Evolutionary conservation across 2,329 filamentous ascomycete genomes (phyloP).

Genomic region (Mycocentrospora acerina): DNA sequence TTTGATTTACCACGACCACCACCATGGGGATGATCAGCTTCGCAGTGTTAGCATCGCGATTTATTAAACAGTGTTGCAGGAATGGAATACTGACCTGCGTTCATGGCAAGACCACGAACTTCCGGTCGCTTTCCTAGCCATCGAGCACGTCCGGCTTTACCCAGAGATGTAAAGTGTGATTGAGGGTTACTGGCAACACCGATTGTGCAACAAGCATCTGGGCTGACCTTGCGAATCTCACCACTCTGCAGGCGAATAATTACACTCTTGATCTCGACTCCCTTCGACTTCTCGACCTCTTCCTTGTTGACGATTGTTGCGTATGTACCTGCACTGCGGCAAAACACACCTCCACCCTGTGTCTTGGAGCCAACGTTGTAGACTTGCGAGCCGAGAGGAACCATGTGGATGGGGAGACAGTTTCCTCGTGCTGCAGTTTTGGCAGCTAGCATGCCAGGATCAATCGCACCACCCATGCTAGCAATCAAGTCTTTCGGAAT

Average conservation of each 20-base stretch:
- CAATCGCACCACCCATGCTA: conserved; percentile 88
- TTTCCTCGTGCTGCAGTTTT: conserved; percentile 94
- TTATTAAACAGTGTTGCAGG: conserved; percentile 1
- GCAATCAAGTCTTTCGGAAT: conserved; percentile 84
- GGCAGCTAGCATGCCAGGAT: conserved; percentile 93
- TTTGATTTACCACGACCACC: conserved; percentile 99
- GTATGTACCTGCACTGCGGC: conserved; percentile 90
- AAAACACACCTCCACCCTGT: conserved; percentile 80
- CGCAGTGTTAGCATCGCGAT: conserved; percentile 14
- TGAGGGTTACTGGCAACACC: conserved; percentile 92
- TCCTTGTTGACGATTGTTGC: conserved; percentile 88
- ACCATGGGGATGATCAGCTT: conserved; percentile 94
- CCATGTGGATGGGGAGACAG: conserved; percentile 92
- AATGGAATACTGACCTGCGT: conserved; percentile 66
- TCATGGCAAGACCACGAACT: conserved; percentile 97
- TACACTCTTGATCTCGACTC: conserved; percentile 73
- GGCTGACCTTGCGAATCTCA: conserved; percentile 84
- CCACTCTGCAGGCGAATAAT: conserved; percentile 88
- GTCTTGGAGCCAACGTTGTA: conserved; percentile 82
- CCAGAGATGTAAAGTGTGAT: conserved; percentile 85
- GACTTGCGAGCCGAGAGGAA: conserved; percentile 89
- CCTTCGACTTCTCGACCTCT: conserved; percentile 60
- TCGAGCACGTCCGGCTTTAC: conserved; percentile 90
- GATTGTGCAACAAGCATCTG: conserved; percentile 91
- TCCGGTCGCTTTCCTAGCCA: conserved; percentile 95